These are phyloP conservation scores for Diplodia sapinea DNA, from an alignment of 2,329 filamentous ascomycete species.

Conservation along the genomic window DNA sequence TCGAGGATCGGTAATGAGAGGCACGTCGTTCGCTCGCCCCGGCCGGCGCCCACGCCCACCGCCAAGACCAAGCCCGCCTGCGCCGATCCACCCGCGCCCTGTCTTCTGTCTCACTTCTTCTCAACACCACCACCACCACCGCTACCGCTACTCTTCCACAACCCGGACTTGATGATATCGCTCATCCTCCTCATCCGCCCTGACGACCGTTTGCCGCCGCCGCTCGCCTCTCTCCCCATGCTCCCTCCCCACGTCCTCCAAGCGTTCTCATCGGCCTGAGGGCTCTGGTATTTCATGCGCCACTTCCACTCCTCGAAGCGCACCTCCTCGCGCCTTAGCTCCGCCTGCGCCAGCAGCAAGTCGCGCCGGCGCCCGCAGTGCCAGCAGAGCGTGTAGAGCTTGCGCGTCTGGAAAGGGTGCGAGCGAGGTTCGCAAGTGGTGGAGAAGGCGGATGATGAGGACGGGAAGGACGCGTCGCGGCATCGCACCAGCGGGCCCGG, in stretches of 20 bases:
- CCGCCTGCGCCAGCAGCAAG: slow-evolving; percentile 34
- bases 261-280: slow-evolving; percentile 39
- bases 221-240: no score
- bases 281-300: slow-evolving; percentile 49
- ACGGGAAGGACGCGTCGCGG: slow-evolving; percentile 37
- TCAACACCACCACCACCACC: neutral
- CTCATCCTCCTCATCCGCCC: slow-evolving; percentile 15
- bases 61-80: slow-evolving; percentile 5
- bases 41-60: neutral
- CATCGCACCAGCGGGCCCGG: slow-evolving; percentile 45
- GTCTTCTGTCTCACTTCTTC: neutral
- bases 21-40: slow-evolving; percentile 27
- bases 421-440: slow-evolving; percentile 27
- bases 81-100: slow-evolving; percentile 1
- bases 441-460: neutral
- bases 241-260: slow-evolving; percentile 36
- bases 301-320: slow-evolving; percentile 49
- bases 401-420: slow-evolving; percentile 47
- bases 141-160: slow-evolving; percentile 15
- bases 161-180: slow-evolving; percentile 21
- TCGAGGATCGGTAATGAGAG: slow-evolving; percentile 17
- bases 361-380: slow-evolving; percentile 41
- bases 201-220: slow-evolving; percentile 1
- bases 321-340: slow-evolving; percentile 34
- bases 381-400: slow-evolving; percentile 43